Percentiles rank a stretch among this genome's conserved stretches.
Conservation (phyloP, 225 moss, liverwort and hornwort species). For the Thuidium tamariscinum region DNA sequence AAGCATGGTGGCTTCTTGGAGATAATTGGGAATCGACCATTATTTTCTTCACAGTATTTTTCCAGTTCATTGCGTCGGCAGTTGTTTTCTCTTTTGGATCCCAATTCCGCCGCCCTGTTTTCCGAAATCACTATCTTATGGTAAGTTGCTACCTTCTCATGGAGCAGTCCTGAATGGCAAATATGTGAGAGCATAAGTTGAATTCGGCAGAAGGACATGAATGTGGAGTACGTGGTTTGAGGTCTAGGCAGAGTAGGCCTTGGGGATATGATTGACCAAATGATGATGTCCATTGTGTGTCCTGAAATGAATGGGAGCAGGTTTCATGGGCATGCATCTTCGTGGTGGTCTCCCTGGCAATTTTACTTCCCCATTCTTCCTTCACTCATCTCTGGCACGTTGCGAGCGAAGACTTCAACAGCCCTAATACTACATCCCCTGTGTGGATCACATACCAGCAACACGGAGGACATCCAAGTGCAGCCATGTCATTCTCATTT, state of each 20-base stretch:
- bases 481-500: slow-evolving; percentile 26
- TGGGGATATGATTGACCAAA: background rate
- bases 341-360: slow-evolving; percentile 8
- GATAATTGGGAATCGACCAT: slow-evolving; percentile 61
- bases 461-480: slow-evolving; percentile 33
- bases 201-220: background rate
- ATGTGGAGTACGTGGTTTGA: background rate
- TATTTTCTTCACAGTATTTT: slow-evolving; percentile 37
- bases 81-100: slow-evolving; percentile 44
- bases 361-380: slow-evolving; percentile 36
- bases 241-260: background rate
- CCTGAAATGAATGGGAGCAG: slow-evolving; percentile 9
- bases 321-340: slow-evolving; percentile 19
- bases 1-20: slow-evolving; percentile 49
- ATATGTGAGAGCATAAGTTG: background rate
- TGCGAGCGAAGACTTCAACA: slow-evolving; percentile 44
- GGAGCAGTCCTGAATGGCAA: background rate
- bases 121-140: slow-evolving; percentile 26
- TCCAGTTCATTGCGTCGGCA: slow-evolving; percentile 45
- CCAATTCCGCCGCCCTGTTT: slow-evolving; percentile 20
- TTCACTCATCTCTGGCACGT: slow-evolving; percentile 53
- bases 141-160: background rate
- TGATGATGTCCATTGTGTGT: background rate
- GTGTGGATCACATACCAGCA: slow-evolving; percentile 34
- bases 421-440: slow-evolving; percentile 11